A percentile compares a stretch with the other conserved stretches of the same genome.
phyloP scores from a whole-genome alignment of 345 rosid species.

The Trapa incisa region DNA sequence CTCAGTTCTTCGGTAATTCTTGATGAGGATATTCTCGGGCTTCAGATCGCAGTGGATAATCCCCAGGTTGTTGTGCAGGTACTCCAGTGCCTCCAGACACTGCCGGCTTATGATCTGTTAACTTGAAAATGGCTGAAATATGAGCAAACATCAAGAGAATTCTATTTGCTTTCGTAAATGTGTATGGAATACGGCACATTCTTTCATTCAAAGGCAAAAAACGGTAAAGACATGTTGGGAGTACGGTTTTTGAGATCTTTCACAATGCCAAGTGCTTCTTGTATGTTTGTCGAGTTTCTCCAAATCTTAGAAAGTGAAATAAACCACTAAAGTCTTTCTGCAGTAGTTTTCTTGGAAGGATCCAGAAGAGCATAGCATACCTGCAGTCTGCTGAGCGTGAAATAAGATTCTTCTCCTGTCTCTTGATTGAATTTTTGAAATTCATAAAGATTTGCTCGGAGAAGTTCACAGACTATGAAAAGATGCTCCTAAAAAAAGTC shows the following conservation, averaged over 20 bases:
- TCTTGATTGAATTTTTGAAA: slow-evolving; percentile 84
- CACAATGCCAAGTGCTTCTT: background rate
- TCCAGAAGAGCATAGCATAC: slow-evolving; percentile 15
- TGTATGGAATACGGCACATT: background rate
- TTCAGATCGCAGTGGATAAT: slow-evolving; percentile 93
- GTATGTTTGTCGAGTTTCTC: too few relatives aligned
- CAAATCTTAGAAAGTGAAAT: background rate
- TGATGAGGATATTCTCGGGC: slow-evolving; percentile 84
- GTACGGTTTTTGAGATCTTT: background rate
- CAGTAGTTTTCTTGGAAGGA: background rate
- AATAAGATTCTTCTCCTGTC: slow-evolving; percentile 70
- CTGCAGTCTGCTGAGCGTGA: slow-evolving; percentile 64
- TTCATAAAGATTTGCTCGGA: slow-evolving; percentile 73
- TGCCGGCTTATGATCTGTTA: slow-evolving; percentile 37
- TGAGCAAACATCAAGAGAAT: background rate
- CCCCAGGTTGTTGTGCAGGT: slow-evolving; percentile 43
- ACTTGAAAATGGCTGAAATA: background rate
- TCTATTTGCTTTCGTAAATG: background rate
- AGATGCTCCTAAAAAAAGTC: slow-evolving; percentile 67
- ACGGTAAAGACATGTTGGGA: background rate
- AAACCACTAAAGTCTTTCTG: background rate
- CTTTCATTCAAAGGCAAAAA: background rate
- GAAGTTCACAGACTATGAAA: slow-evolving; percentile 90
- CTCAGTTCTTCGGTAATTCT: slow-evolving; percentile 66
- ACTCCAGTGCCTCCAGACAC: slow-evolving; percentile 84